Conservation (phyloP, 768 basidiomycete genomes). For the Lentinula boryana region DNA sequence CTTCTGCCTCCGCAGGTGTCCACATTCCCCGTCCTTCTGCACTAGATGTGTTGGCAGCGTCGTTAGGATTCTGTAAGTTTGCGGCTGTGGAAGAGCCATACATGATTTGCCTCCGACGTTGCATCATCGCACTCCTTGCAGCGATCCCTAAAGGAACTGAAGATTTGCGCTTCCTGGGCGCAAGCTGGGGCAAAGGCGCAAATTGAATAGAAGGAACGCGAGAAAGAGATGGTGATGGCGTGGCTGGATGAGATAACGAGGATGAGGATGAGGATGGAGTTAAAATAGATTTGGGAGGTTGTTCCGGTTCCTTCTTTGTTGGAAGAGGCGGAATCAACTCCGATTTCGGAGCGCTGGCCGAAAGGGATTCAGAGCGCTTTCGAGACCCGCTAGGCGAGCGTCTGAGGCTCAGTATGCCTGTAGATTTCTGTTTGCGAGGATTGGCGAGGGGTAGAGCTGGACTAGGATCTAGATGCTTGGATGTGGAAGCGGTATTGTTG, state of each 20-base stretch:
- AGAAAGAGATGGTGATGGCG: constrained; percentile 11
- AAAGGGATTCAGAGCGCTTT: background rate
- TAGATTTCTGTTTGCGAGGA: constrained; percentile 1
- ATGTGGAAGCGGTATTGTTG: background rate
- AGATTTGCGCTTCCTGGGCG: constrained; percentile 42
- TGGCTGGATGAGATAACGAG: background rate
- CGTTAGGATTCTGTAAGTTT: background rate
- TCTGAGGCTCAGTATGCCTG: background rate
- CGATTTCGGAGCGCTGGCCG: background rate
- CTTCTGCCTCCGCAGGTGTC: constrained; percentile 33
- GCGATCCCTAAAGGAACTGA: constrained; percentile 50
- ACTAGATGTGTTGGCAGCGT: background rate
- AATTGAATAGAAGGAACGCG: constrained; percentile 34
- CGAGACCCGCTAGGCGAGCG: background rate
- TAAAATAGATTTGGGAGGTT: constrained; percentile 1
- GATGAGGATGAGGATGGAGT: background rate
- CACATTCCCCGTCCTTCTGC: constrained; percentile 20
- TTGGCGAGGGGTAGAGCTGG: background rate
- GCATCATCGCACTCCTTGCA: constrained; percentile 37
- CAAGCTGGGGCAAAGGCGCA: constrained; percentile 51
- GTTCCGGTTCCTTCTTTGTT: background rate
- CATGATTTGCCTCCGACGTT: constrained; percentile 23
- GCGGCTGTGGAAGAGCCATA: background rate
- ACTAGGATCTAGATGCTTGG: background rate
- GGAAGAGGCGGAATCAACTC: background rate